These are phyloP conservation scores for Aspergillus sp. DNA, from an alignment of 2,329 filamentous ascomycete genomes.

Conservation along the genomic window DNA sequence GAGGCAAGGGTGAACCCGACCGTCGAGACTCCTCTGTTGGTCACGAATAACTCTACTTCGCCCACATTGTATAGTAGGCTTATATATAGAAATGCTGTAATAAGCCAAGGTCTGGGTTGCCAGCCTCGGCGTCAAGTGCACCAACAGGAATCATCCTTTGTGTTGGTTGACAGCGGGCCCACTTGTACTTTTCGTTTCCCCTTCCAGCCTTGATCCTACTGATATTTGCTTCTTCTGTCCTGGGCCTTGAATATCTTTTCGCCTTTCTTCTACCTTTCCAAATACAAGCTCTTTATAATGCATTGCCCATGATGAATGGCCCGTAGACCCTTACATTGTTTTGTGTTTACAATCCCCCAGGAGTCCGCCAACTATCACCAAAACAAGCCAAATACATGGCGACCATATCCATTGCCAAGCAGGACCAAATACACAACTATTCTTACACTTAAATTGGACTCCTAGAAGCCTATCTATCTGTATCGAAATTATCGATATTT, in stretches of 20 bases:
- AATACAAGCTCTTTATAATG: background rate
- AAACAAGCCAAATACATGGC: background rate
- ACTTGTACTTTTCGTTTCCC: background rate
- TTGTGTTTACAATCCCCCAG: background rate
- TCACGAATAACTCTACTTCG: background rate
- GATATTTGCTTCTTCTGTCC: background rate
- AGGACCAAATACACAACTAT: background rate
- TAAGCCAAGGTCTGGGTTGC: background rate
- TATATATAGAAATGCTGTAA: background rate
- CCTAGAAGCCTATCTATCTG: background rate
- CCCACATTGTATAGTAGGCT: background rate
- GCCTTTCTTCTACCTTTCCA: background rate
- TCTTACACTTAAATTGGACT: background rate
- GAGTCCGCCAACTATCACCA: background rate
- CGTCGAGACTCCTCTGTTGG: background rate
- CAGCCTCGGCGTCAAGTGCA: conserved; percentile 10
- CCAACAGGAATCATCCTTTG: background rate
- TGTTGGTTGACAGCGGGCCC: background rate
- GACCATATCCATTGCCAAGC: background rate
- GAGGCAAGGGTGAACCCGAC: background rate
- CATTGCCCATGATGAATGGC: background rate
- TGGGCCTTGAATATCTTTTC: background rate
- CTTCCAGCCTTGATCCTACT: background rate
- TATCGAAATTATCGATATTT: background rate
- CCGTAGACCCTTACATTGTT: background rate